Conservation (phyloP, 1,284 basidiomycete species). For the Meripilus lineatus region DNA sequence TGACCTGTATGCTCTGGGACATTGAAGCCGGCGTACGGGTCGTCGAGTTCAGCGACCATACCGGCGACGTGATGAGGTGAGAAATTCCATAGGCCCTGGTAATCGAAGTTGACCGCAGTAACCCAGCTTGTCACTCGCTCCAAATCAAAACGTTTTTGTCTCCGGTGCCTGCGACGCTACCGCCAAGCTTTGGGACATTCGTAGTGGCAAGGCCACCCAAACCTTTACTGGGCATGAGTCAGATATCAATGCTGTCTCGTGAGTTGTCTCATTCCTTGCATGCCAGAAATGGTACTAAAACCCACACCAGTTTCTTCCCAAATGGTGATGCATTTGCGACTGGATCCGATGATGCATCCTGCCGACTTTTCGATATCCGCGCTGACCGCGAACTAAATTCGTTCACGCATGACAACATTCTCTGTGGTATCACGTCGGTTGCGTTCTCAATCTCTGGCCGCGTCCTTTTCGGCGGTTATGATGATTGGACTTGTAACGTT, state of each 20-base stretch:
- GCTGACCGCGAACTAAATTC: slow-evolving; percentile 96
- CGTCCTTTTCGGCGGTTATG: slow-evolving; percentile 97
- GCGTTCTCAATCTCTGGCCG: slow-evolving; percentile 97
- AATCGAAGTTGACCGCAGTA: no score
- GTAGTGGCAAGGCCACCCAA: slow-evolving; percentile 94
- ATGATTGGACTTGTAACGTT: slow-evolving; percentile 99
- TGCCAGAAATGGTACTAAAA: slow-evolving; percentile 4
- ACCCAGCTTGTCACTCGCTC: slow-evolving; percentile 88
- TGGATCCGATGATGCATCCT: slow-evolving; percentile 98
- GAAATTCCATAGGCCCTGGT: slow-evolving; percentile 22
- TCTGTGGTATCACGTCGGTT: slow-evolving; percentile 98
- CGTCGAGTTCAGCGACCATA: slow-evolving; percentile 98
- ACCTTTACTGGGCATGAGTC: slow-evolving; percentile 99
- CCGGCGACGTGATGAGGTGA: slow-evolving; percentile 98
- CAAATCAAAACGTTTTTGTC: slow-evolving; percentile 94
- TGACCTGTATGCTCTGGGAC: slow-evolving; percentile 99
- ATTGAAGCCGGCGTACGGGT: slow-evolving; percentile 94
- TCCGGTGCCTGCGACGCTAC: slow-evolving; percentile 98
- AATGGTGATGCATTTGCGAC: slow-evolving; percentile 99
- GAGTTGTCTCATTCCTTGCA: slow-evolving; percentile 33
- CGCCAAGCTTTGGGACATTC: slow-evolving; percentile 98
- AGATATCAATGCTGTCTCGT: slow-evolving; percentile 99
- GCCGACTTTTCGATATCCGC: slow-evolving; percentile 95
- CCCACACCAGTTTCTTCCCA: slow-evolving; percentile 84
- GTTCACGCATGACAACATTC: slow-evolving; percentile 97